Evolutionary conservation across 345 rosid species (phyloP).

Genomic region (Mercurialis annua): DNA sequence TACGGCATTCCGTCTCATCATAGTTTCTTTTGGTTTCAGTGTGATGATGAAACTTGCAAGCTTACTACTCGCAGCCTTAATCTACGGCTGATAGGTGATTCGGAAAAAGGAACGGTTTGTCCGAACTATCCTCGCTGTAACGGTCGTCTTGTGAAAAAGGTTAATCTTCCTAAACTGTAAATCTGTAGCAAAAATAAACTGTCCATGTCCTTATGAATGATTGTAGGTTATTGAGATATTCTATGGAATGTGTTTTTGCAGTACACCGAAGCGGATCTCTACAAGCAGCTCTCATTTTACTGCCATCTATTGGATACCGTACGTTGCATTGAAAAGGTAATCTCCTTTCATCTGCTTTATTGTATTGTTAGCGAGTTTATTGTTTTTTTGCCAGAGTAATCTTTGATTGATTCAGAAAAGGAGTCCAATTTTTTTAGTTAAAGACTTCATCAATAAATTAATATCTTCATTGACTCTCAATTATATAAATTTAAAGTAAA

Average conservation of each 20-base stretch:
- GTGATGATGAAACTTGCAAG: slow-evolving; percentile 95
- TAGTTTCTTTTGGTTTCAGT: slow-evolving; percentile 40
- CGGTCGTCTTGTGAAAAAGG: slow-evolving; percentile 81
- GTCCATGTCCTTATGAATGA: neutral
- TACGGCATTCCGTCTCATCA: neutral
- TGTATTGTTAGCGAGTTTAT: no score
- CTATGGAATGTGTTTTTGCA: slow-evolving; percentile 19
- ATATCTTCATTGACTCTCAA: no score
- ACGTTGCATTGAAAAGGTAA: slow-evolving; percentile 70
- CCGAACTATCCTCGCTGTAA: slow-evolving; percentile 89
- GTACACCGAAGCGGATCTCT: slow-evolving; percentile 90
- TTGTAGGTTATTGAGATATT: neutral
- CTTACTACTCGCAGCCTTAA: slow-evolving; percentile 64
- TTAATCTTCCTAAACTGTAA: slow-evolving; percentile 14
- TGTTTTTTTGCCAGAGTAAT: no score
- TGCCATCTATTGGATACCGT: slow-evolving; percentile 72
- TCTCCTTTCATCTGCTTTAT: neutral
- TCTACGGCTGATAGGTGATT: slow-evolving; percentile 67
- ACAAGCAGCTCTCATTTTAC: slow-evolving; percentile 84
- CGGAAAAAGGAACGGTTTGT: slow-evolving; percentile 95
- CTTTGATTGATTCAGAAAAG: no score
- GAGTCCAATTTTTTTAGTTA: no score
- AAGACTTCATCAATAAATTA: no score
- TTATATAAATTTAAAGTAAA: no score
- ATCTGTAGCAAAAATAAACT: neutral